These are phyloP conservation scores for Acacia acuminata DNA, from an alignment of 306 rosid genomes.

Conservation along the genomic window DNA sequence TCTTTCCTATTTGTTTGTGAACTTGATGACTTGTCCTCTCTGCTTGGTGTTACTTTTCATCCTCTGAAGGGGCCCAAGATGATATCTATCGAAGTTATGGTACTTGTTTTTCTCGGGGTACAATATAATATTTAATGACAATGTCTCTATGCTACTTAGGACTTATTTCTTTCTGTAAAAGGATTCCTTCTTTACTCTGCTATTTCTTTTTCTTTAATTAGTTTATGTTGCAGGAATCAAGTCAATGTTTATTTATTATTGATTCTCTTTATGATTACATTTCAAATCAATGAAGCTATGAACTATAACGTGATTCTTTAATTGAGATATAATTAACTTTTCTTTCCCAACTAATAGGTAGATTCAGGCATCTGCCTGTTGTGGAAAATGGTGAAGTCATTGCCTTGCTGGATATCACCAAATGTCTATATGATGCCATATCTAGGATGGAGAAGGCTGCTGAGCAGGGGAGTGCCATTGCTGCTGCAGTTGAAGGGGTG, in stretches of 20 bases:
- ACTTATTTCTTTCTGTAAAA: neutral
- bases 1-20: neutral
- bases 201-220: constrained; percentile 11
- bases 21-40: neutral
- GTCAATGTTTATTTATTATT: constrained; percentile 4
- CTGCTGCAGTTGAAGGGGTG: constrained; percentile 95
- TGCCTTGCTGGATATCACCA: constrained; percentile 90
- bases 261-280: neutral
- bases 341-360: constrained; percentile 49
- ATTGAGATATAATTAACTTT: neutral
- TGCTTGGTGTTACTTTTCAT: constrained; percentile 1
- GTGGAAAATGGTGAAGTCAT: constrained; percentile 96
- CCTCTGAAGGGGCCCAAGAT: neutral
- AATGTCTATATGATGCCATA: constrained; percentile 96
- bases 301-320: constrained; percentile 16
- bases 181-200: neutral
- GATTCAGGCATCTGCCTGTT: constrained; percentile 98
- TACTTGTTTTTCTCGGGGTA: neutral
- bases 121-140: neutral
- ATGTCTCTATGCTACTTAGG: neutral
- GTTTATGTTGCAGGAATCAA: constrained; percentile 11
- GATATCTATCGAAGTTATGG: neutral
- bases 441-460: constrained; percentile 95
- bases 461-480: constrained; percentile 89
- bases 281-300: constrained; percentile 12